Evolutionary conservation across 257 asterid species (phyloP), one percentile per base, ranked within the genome.

Genomic region (Schizonepeta tenuifolia): DNA sequence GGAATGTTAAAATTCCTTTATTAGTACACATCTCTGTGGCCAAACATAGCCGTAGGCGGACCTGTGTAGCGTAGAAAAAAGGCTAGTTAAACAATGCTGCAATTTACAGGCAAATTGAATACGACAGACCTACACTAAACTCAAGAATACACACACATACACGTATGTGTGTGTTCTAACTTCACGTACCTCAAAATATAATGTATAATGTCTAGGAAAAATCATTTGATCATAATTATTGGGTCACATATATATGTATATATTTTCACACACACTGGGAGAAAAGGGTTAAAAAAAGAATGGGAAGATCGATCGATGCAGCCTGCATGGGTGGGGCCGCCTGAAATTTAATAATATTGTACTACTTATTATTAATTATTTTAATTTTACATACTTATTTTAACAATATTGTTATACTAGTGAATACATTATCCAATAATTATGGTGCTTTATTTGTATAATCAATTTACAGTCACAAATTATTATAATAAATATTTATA

Each of bases 41-140:
- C 50, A 71, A 59, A 71, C 60, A 71, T 47, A 31, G 76, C 40
- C 65, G 47, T 44, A 44, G 68, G 69, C 75, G 57, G 69, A 58
- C 46, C 70, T 58, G 69, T 58, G 69, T 67, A 49, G 69, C 70
- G 60, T 72, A 64, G 77, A 54, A 36, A 36, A 53, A 64, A 70
- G 47, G 78, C 78, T 66, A 70, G 9, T 50, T 67, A 51, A 40
- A 63, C 55, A 69, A 55, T 58, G 51, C 74, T 64, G 51, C 82
- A 50, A 59, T 49, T 38, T 51, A 44, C 69, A 60, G 54, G 2
- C 68, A 60, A 33, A 62, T 80, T 71, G 86, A 76, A 77, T 75
- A 76, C 20, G 86, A 84, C 85, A 80, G 51, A 75, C 18, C 69
- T 67, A 70, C 87, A 82, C 84, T 78, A 80, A 80, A 78, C 79